Percentiles rank a stretch among this genome's conserved stretches.
phyloP scores from a whole-genome alignment of 1,284 basidiomycete genomes.

The Trametes pubescens region DNA sequence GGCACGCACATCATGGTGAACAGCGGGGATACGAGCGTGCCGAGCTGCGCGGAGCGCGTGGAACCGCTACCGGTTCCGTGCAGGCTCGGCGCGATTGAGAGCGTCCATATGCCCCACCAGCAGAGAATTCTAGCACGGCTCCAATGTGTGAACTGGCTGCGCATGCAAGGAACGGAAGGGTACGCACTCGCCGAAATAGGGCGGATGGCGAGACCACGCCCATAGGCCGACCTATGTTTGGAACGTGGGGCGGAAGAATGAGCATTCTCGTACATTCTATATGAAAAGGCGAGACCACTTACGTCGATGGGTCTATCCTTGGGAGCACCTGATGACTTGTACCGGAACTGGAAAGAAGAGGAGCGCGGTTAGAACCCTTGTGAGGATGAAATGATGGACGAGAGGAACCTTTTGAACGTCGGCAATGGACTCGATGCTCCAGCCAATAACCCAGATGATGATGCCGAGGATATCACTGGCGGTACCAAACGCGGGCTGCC shows the following conservation, averaged over 20 bases:
- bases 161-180: not conserved
- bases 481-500: slow-evolving; percentile 66
- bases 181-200: slow-evolving; percentile 79
- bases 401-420: slow-evolving; percentile 69
- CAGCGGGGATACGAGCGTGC: slow-evolving; percentile 66
- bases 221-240: slow-evolving; percentile 56
- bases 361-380: slow-evolving; percentile 34
- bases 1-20: slow-evolving; percentile 68
- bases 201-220: slow-evolving; percentile 74
- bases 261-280: not conserved
- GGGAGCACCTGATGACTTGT: slow-evolving; percentile 56
- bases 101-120: slow-evolving; percentile 79
- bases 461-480: slow-evolving; percentile 74
- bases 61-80: slow-evolving; percentile 53
- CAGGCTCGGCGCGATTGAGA: slow-evolving; percentile 65
- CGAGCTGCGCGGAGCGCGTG: slow-evolving; percentile 63
- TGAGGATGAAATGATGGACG: not conserved
- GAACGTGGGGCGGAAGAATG: not conserved
- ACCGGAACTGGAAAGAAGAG: slow-evolving; percentile 50
- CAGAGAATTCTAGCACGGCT: slow-evolving; percentile 61
- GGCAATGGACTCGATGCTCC: slow-evolving; percentile 65
- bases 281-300: slow-evolving; percentile 22
- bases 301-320: slow-evolving; percentile 61
- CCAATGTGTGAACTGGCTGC: not conserved
- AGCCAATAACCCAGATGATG: slow-evolving; percentile 71